Evolutionary conservation across 768 basidiomycete genomes (phyloP).

Genomic region (Russula lepida): DNA sequence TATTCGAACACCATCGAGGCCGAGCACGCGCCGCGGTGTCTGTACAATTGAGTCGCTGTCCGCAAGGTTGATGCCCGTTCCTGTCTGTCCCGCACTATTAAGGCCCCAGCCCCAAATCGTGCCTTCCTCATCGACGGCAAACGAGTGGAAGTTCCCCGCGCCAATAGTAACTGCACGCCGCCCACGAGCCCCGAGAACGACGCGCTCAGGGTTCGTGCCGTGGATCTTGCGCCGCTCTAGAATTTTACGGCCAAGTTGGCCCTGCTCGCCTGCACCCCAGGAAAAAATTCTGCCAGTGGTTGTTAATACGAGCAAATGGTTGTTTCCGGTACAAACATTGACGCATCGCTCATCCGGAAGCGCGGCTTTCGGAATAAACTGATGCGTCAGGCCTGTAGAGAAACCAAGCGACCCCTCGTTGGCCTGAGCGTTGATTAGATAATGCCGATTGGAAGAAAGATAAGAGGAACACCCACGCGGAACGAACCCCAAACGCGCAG

Average conservation of each 20-base stretch:
- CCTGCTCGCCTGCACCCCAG: constrained; percentile 87
- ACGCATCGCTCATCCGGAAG: constrained; percentile 62
- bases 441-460: not conserved
- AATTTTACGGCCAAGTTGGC: constrained; percentile 86
- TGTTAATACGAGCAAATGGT: constrained; percentile 86
- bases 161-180: constrained; percentile 65
- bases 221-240: constrained; percentile 82
- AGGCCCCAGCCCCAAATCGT: constrained; percentile 95
- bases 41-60: constrained; percentile 48
- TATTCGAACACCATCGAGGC: constrained; percentile 50
- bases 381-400: constrained; percentile 53
- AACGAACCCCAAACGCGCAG: constrained; percentile 87
- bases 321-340: constrained; percentile 71
- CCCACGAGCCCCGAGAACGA: constrained; percentile 61
- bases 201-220: constrained; percentile 81
- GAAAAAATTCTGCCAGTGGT: constrained; percentile 81
- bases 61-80: constrained; percentile 43
- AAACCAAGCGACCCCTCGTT: constrained; percentile 84
- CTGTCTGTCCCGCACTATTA: constrained; percentile 82
- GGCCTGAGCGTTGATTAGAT: constrained; percentile 34
- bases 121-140: constrained; percentile 79
- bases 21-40: constrained; percentile 54
- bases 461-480: constrained; percentile 47
- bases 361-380: constrained; percentile 56
- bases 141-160: constrained; percentile 79